These are phyloP conservation scores for Porcisia deanei DNA, from an alignment of 208 protist species.

Conservation along the genomic window DNA sequence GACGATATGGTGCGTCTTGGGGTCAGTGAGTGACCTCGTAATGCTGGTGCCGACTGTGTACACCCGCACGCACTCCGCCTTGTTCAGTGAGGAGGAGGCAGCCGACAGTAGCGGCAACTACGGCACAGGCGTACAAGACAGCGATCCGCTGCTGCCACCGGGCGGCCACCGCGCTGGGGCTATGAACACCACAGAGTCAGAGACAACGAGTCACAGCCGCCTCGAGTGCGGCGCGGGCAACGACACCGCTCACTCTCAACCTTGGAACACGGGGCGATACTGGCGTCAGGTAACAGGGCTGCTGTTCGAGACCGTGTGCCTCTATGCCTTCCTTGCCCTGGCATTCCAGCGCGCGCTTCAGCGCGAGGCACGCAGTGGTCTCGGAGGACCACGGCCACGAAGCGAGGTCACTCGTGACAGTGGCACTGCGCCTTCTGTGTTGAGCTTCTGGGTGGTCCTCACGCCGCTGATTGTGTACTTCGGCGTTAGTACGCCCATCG, in stretches of 20 bases:
- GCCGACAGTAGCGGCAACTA: background rate
- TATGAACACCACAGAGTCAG: background rate
- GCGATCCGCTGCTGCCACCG: background rate
- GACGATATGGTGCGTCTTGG: slow-evolving; percentile 35
- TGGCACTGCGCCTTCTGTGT: background rate
- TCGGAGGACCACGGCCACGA: background rate
- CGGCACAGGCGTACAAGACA: background rate
- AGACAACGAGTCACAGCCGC: background rate
- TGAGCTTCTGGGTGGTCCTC: slow-evolving; percentile 65
- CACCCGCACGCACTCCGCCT: slow-evolving; percentile 7
- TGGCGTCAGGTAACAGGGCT: slow-evolving; percentile 22
- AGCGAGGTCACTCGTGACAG: background rate
- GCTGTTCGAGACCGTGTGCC: slow-evolving; percentile 41
- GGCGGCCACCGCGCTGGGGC: background rate
- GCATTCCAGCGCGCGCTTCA: slow-evolving; percentile 32
- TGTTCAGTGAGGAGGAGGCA: background rate
- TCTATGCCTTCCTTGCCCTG: slow-evolving; percentile 39
- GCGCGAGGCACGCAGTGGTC: background rate
- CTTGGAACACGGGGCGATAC: slow-evolving; percentile 26
- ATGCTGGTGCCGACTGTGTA: slow-evolving; percentile 40
- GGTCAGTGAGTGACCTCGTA: slow-evolving; percentile 28
- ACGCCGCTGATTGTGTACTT: slow-evolving; percentile 54
- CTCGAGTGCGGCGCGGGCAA: background rate
- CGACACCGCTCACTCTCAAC: background rate
- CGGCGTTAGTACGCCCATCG: slow-evolving; percentile 9